Evolutionary conservation across 495 filamentous ascomycete species (phyloP).

Genomic region (Monascus purpureus): DNA sequence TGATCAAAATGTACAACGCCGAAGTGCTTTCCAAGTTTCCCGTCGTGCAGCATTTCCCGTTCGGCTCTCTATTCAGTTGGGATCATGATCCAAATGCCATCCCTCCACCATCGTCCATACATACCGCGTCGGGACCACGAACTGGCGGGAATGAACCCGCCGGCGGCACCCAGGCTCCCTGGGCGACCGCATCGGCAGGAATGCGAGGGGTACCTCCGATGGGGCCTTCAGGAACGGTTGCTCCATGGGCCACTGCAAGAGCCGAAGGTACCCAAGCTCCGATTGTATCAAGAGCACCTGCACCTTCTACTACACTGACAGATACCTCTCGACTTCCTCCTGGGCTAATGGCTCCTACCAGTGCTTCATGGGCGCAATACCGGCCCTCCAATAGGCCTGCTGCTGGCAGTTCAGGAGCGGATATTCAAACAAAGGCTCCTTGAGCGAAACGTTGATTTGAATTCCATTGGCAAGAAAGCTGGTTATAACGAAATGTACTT

Average conservation of each 20-base stretch:
- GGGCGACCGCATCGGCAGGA: constrained; percentile 19
- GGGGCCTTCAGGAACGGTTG: constrained; percentile 17
- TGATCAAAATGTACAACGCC: constrained; percentile 62
- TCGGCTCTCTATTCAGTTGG: constrained; percentile 74
- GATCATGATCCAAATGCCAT: constrained; percentile 54
- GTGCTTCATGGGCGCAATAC: constrained; percentile 29
- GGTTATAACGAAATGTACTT: too few species aligned
- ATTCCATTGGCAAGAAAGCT: too few species aligned
- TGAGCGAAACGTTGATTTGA: constrained; percentile 24
- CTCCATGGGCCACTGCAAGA: too few species aligned
- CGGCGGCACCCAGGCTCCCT: constrained; percentile 32
- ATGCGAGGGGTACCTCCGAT: constrained; percentile 9
- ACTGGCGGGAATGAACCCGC: not conserved
- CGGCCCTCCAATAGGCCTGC: constrained; percentile 11
- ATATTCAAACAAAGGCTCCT: constrained; percentile 26
- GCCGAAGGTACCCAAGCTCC: constrained; percentile 30
- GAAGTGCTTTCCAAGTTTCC: constrained; percentile 59
- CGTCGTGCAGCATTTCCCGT: constrained; percentile 57
- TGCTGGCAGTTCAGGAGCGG: constrained; percentile 4
- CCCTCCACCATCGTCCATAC: constrained; percentile 29
- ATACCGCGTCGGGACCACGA: constrained; percentile 43
- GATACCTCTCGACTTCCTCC: too few species aligned
- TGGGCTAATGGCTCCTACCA: constrained; percentile 31
- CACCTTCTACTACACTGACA: not conserved
- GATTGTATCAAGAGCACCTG: constrained; percentile 20